These are phyloP conservation scores for Phytophthora litchii DNA, from an alignment of 352 stramenopile genomes.

Conservation along the genomic window DNA sequence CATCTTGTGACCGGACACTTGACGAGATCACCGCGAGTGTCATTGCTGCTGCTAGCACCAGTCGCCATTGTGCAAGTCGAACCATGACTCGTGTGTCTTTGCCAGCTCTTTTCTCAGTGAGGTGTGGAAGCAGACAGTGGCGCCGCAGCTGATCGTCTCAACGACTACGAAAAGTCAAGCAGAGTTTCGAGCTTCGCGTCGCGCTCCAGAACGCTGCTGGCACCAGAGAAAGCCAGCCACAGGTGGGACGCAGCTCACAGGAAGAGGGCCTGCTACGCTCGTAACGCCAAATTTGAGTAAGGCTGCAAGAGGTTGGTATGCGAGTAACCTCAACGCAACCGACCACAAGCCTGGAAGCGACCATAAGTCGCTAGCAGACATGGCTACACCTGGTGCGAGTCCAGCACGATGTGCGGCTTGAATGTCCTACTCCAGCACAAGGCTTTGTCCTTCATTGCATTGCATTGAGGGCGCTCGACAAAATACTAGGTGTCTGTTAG, in stretches of 20 bases:
- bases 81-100: slow-evolving; percentile 21
- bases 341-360: slow-evolving; percentile 6
- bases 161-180: slow-evolving; percentile 23
- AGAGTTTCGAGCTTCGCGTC: slow-evolving; percentile 14
- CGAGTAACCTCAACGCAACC: slow-evolving; percentile 33
- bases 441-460: not conserved
- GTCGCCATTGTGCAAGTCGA: slow-evolving; percentile 18
- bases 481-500: not conserved
- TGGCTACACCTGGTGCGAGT: slow-evolving; percentile 13
- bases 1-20: slow-evolving; percentile 24
- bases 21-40: slow-evolving; percentile 15
- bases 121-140: slow-evolving; percentile 21
- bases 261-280: slow-evolving; percentile 10
- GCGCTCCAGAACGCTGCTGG: slow-evolving; percentile 18
- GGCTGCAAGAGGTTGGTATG: not conserved
- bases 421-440: slow-evolving; percentile 3
- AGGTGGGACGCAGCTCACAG: slow-evolving; percentile 29
- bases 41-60: slow-evolving; percentile 14
- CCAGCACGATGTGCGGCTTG: slow-evolving; percentile 10
- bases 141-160: slow-evolving; percentile 7
- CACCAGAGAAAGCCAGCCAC: slow-evolving; percentile 38
- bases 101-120: slow-evolving; percentile 14
- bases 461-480: slow-evolving; percentile 7
- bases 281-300: slow-evolving; percentile 36
- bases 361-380: slow-evolving; percentile 19